Evolutionary conservation across 495 filamentous ascomycete species (phyloP).

Genomic region (Xylaria bambusicola): DNA sequence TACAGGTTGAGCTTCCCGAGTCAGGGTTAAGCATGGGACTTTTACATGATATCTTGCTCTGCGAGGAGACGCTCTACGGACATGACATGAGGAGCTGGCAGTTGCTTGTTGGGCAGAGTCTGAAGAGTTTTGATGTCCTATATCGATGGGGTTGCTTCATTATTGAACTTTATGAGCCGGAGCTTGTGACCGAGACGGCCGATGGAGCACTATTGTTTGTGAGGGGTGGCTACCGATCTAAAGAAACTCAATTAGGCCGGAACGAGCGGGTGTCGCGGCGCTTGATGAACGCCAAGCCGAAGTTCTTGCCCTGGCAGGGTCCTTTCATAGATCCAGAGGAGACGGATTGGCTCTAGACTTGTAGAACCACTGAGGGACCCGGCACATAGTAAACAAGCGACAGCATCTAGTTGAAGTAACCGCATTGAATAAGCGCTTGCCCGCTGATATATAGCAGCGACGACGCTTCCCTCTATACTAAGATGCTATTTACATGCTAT

Average conservation of each 20-base stretch:
- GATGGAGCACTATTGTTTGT: constrained; percentile 9
- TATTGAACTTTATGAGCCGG: not conserved
- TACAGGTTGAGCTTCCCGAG: constrained; percentile 24
- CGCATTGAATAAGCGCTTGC: no score
- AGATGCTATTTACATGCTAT: no score
- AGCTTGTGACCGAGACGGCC: not conserved
- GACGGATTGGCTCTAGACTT: constrained; percentile 4
- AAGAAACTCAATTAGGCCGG: not conserved
- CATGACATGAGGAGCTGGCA: constrained; percentile 25
- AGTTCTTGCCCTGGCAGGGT: constrained; percentile 11
- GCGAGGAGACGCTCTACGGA: constrained; percentile 27
- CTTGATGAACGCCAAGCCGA: not conserved
- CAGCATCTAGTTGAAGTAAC: not conserved
- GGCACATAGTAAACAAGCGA: no score
- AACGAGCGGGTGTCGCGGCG: constrained; percentile 2
- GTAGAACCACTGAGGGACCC: no score
- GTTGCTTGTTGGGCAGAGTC: not conserved
- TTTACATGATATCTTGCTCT: constrained; percentile 28
- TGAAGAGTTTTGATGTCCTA: constrained; percentile 9
- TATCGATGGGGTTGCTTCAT: constrained; percentile 5
- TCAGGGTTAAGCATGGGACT: constrained; percentile 30
- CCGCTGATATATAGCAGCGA: no score
- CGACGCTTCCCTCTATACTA: no score
- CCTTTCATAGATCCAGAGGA: constrained; percentile 9
- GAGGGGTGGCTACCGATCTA: constrained; percentile 1